Evolutionary conservation across 371 early-diverging fungal species (phyloP), one percentile per base, ranked within the genome.

Genomic region (Scutellospora calospora): DNA sequence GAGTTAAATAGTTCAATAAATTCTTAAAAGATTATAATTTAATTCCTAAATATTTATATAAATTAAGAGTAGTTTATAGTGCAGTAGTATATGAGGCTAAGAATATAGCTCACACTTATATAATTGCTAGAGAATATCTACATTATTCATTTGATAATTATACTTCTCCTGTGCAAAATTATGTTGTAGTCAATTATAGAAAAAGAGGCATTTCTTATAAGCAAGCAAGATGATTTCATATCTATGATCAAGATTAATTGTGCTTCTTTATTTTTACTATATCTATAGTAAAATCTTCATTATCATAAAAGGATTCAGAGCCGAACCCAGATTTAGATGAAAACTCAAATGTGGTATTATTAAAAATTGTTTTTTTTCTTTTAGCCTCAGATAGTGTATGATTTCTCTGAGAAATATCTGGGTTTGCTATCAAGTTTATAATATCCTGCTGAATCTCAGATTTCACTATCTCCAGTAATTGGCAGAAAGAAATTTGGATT

Each of bases 381-480:
- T 75, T 75, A 54, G 22, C 27, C 33, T 31, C 22, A 57, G 0
- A 75, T 75, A 18, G 12, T 52, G 29, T 57, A 54, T 38, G n/a
- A 22, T 33, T 16, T 52, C 29, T 31, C 27, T 59, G 5, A 74
- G 57, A 16, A 74, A 74, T 74, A 74, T 55, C 29, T 22, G 31
- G 57, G 75, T 74, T 74, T 55, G n/a, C n/a, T n/a, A n/a, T n/a
- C n/a, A n/a, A n/a, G n/a, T n/a, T n/a, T n/a, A n/a, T n/a, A n/a
- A n/a, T n/a, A n/a, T n/a, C n/a, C n/a, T n/a, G n/a, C n/a, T n/a
- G n/a, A n/a, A n/a, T n/a, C n/a, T n/a, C n/a, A 31, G 75, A 51
- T 57, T 75, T 75, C 33, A 55, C 75, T 75, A 75, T 75, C 75
- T 75, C 33, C 59, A 75, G 75, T 75, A 75, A 57, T 75, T 33